A percentile compares a stretch with the other conserved stretches of the same genome.
These are phyloP conservation scores for Pseudogymnoascus sp. DNA, from an alignment of 2,329 filamentous ascomycete species.

Conservation along the genomic window DNA sequence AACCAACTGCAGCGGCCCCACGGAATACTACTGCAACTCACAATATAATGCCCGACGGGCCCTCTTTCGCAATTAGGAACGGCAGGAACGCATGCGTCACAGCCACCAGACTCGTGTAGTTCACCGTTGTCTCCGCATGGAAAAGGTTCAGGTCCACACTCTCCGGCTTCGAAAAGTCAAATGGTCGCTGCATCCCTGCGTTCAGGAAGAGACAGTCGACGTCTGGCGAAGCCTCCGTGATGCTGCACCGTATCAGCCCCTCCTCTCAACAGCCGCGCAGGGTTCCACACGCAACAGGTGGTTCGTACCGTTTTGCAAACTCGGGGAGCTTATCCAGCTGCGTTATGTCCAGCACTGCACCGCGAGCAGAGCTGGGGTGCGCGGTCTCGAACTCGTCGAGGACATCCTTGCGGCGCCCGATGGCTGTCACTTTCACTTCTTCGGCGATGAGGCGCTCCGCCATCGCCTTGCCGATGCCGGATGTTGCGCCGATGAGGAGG, in stretches of 20 bases:
- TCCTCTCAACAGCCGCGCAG: background rate
- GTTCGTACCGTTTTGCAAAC: slow-evolving; percentile 29
- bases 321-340: slow-evolving; percentile 33
- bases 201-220: slow-evolving; percentile 51
- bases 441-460: slow-evolving; percentile 36
- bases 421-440: slow-evolving; percentile 41
- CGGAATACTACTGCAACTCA: slow-evolving; percentile 15
- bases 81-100: slow-evolving; percentile 33
- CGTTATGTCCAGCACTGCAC: slow-evolving; percentile 36
- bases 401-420: slow-evolving; percentile 44
- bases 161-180: slow-evolving; percentile 39
- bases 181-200: slow-evolving; percentile 42
- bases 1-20: slow-evolving; percentile 9
- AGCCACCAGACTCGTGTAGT: slow-evolving; percentile 34
- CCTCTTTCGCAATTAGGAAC: slow-evolving; percentile 17
- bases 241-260: slow-evolving; percentile 4
- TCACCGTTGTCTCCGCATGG: slow-evolving; percentile 32
- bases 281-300: background rate
- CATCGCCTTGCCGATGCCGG: slow-evolving; percentile 43
- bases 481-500: slow-evolving; percentile 46
- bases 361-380: slow-evolving; percentile 20
- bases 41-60: slow-evolving; percentile 16
- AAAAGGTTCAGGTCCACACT: slow-evolving; percentile 32
- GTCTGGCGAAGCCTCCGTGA: slow-evolving; percentile 34
- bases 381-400: slow-evolving; percentile 39